These are phyloP conservation scores for Nissolia schottii DNA, from an alignment of 306 rosid species.

Conservation along the genomic window DNA sequence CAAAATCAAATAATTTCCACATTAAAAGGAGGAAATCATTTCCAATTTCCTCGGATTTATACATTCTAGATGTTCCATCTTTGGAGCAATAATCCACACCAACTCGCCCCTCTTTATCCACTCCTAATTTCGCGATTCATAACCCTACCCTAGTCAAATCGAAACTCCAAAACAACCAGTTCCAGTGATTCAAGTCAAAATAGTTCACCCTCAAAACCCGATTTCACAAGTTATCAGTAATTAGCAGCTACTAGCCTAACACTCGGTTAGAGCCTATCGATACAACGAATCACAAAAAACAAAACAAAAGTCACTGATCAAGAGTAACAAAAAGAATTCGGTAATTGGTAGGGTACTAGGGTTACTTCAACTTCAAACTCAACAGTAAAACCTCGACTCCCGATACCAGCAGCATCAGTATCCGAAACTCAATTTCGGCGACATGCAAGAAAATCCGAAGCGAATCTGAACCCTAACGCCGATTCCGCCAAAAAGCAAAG, in stretches of 20 bases:
- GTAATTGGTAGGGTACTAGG: slow-evolving; percentile 6
- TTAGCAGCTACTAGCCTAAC: not conserved
- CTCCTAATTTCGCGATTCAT: not conserved
- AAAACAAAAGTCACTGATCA: not conserved
- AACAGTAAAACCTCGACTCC: not conserved
- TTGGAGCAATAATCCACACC: not conserved
- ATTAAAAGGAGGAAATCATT: too few relatives aligned
- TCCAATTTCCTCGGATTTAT: not conserved
- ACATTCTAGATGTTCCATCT: not conserved
- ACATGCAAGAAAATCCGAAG: not conserved
- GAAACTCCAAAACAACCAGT: not conserved
- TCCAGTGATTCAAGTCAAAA: not conserved
- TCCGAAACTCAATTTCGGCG: not conserved
- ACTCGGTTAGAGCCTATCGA: not conserved
- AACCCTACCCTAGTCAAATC: not conserved
- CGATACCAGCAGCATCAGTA: not conserved
- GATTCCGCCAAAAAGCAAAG: slow-evolving; percentile 1
- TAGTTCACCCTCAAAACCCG: not conserved
- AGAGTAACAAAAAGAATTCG: not conserved
- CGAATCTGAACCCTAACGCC: not conserved
- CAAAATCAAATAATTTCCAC: not conserved
- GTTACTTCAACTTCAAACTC: not conserved
- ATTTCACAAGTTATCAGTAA: not conserved
- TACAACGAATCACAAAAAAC: not conserved
- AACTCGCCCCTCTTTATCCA: not conserved